Evolutionary conservation across 805 yeast genomes (phyloP), one percentile per base, ranked within the genome.

Genomic region (Schwanniomyces sp.): DNA sequence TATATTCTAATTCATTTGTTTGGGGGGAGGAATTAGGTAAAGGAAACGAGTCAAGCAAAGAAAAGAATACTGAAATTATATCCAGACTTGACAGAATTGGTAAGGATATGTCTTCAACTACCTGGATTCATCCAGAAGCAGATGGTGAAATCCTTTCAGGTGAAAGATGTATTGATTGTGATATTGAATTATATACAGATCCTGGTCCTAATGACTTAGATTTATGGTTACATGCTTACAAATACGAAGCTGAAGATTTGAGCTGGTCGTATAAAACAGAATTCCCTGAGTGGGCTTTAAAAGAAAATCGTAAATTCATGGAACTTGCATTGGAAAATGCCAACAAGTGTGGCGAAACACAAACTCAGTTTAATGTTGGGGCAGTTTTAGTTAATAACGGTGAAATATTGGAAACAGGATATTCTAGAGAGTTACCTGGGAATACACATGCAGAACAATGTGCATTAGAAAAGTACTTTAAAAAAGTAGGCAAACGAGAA

Each of bases 371-470:
- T 62, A 83, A 91, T 52, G 98, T 94, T n/a, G 99, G 99, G 5
- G 95, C 96, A 0, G 84, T 90, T 0, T 70, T 94, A 4, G 92
- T 82, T 0, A 67, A 77, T 46, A 57, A 67, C 43, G 86, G 87
- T 34, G 59, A 78, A 44, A 72, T 92, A 0, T 62, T 94, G n/a
- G 76, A 86, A 7, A 82, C 88, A 0, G 99, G 99, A 0, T 90
- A 81, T 59, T 89, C 98, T 0, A 76, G 98, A 46, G 99, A 94
- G 64, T 70, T 91, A 2, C 88, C 86, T 16, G 99, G 98, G 0
- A 94, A 92, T 65, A 92, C 99, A 0, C 99, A 92, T 64, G 99
- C 99, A 3, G 99, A 94, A 59, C 97, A 94, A 63, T 86, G 95
- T 71, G 97, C 97, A 0, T 62, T 94, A 47, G 86, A 84, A 28